Conservation (phyloP, 2,329 filamentous ascomycete genomes). For the Pseudocercospora ulei region DNA sequence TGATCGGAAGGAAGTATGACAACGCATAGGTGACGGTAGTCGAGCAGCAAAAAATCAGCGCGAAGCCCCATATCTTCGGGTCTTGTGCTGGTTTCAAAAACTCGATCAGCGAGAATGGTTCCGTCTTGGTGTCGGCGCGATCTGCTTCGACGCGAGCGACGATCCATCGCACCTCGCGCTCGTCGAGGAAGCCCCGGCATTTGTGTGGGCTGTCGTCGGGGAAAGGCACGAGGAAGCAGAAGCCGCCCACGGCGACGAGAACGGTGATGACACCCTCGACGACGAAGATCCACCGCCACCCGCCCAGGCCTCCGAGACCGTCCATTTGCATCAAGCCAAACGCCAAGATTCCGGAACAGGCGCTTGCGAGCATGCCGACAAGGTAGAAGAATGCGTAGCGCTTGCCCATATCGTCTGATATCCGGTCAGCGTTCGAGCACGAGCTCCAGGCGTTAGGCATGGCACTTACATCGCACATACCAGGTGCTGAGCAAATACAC, state of each 20-base stretch:
- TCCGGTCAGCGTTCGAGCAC: neutral
- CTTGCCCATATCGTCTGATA: slow-evolving; percentile 29
- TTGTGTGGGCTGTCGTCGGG: slow-evolving; percentile 36
- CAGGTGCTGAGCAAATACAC: slow-evolving; percentile 27
- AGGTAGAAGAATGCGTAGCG: slow-evolving; percentile 41
- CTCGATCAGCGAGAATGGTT: slow-evolving; percentile 41
- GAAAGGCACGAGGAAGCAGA: slow-evolving; percentile 41
- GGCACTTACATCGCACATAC: slow-evolving; percentile 19
- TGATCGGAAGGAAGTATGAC: slow-evolving; percentile 47
- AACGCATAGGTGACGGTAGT: slow-evolving; percentile 67
- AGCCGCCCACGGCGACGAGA: slow-evolving; percentile 35
- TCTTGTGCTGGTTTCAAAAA: slow-evolving; percentile 44
- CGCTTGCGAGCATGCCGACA: slow-evolving; percentile 40
- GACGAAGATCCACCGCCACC: slow-evolving; percentile 42
- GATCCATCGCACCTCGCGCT: slow-evolving; percentile 41
- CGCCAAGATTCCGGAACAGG: slow-evolving; percentile 38
- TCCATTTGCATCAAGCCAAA: slow-evolving; percentile 33
- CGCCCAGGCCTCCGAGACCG: slow-evolving; percentile 41
- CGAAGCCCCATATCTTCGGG: slow-evolving; percentile 48
- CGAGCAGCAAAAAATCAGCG: slow-evolving; percentile 49
- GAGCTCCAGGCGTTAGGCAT: neutral
- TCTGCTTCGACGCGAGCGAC: slow-evolving; percentile 44
- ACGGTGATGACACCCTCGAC: slow-evolving; percentile 37
- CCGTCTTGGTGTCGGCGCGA: slow-evolving; percentile 42
- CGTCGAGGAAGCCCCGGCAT: slow-evolving; percentile 38